A percentile compares a stretch with the other conserved stretches of the same genome.
These are phyloP conservation scores for Sarcodon sp. DNA, from an alignment of 768 basidiomycete genomes.

Conservation along the genomic window DNA sequence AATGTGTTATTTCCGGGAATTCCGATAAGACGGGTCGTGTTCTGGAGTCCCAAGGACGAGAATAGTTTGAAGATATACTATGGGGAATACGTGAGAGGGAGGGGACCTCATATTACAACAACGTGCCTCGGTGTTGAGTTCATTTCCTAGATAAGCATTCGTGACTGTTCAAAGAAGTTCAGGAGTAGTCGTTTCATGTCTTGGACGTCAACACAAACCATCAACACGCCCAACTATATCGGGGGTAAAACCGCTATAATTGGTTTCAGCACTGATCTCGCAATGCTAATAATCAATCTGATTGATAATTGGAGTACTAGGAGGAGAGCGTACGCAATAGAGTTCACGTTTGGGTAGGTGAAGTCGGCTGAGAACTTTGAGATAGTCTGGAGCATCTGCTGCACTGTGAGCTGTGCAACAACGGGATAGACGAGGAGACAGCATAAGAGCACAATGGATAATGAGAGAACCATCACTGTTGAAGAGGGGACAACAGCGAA, in stretches of 20 bases:
- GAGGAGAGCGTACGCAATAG: neutral
- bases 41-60: neutral
- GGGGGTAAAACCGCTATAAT: neutral
- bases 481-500: neutral
- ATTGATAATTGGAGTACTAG: neutral
- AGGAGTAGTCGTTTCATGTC: neutral
- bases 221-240: neutral
- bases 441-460: neutral
- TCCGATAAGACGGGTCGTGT: neutral
- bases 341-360: neutral
- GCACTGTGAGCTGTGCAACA: neutral
- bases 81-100: neutral
- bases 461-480: neutral
- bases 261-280: neutral
- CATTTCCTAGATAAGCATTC: neutral
- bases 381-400: neutral
- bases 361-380: neutral
- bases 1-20: neutral
- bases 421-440: neutral
- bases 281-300: neutral
- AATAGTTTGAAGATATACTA: neutral
- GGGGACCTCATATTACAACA: neutral
- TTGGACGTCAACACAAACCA: neutral
- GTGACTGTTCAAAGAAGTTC: neutral
- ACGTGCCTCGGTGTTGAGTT: neutral